Base-by-base conservation (phyloP, 208 protist species). In the Leishmania braziliensis region DNA sequence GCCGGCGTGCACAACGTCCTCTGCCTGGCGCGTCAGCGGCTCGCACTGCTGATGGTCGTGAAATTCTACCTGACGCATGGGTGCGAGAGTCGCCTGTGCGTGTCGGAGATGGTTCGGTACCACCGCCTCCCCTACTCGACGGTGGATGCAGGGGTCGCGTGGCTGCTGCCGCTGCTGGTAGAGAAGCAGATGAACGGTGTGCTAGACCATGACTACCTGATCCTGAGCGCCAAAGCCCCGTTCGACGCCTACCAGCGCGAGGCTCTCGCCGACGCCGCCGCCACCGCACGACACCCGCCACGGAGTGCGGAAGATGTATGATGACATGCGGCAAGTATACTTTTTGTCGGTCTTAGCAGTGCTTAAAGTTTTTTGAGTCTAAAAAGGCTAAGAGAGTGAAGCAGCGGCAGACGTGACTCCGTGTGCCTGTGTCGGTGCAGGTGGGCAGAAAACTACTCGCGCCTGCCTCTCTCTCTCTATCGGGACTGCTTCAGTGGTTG, bases 141-240 rank as follows among this genome's bases (percentile, higher is more conserved):
- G 14, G 66, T 16, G 39, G 90, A 91, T 70, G 90, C 87, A 10
- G 78, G 65, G 33, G 46, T 88, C 68, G 85, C 88, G 39, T 97
- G 92, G 91, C 83, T 97, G 78, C 81, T 97, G 78, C 94, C 94
- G 39, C 84, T 97, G 60, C 81, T 97, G 8, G 85, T 94, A 36
- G 83, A 94, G 50, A 88, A 86, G 84, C 75, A 79, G 69, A 95
- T 97, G 69, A 95, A 96, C 87, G 94, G 94, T 62, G 87, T 95
- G 29, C 84, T 97, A n/a, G 92, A 97, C 18, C 80, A 88, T 56
- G 81, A 84, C 51, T 84, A 75, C 8, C 75, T 97, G 5, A 78
- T 96, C 33, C 86, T 97, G 9, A 94, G 88, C 58, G 75, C 82
- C 43, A 77, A 79, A 50, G 85, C 85, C 3, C 94, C 94, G 1